Conservation (phyloP, 1,284 basidiomycete genomes). For the Hymenochaete sp. region DNA sequence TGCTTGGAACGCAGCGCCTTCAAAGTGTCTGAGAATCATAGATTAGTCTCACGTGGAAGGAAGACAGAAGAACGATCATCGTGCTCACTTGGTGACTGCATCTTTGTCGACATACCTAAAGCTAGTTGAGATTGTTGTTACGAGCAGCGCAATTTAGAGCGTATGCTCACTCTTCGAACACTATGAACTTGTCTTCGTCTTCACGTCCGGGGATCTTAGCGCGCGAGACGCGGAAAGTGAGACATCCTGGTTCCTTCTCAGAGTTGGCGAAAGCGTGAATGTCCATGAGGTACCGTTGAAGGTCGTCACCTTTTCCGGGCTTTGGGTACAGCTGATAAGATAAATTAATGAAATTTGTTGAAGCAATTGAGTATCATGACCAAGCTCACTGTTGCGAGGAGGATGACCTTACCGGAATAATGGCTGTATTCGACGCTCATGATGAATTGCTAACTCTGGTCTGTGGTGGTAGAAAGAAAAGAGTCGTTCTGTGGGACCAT, state of each 20-base stretch:
- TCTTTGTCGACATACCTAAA: conserved; percentile 11
- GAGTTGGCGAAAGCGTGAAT: conserved; percentile 16
- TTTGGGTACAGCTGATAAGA: conserved; percentile 4
- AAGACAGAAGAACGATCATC: neutral
- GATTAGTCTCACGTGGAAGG: neutral
- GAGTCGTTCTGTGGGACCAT: neutral
- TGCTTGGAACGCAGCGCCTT: conserved; percentile 12
- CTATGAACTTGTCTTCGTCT: no score
- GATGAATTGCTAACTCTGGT: neutral
- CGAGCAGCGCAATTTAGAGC: no score
- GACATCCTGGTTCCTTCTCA: conserved; percentile 13
- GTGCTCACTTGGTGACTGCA: conserved; percentile 10
- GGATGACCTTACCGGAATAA: conserved; percentile 6
- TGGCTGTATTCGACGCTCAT: neutral
- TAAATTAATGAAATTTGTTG: neutral
- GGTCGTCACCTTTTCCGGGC: conserved; percentile 13
- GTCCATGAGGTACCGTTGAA: conserved; percentile 8
- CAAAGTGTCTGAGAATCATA: conserved; percentile 13
- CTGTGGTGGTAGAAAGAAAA: neutral
- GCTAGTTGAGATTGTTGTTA: neutral
- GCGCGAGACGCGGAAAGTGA: conserved; percentile 7
- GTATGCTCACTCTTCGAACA: conserved; percentile 13
- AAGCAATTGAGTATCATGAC: neutral
- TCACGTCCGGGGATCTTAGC: no score
- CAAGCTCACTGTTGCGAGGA: conserved; percentile 8